Evolutionary conservation across 2,329 filamentous ascomycete genomes (phyloP), one percentile per base, ranked within the genome.

Genomic region (Westerdykella aurantiaca): DNA sequence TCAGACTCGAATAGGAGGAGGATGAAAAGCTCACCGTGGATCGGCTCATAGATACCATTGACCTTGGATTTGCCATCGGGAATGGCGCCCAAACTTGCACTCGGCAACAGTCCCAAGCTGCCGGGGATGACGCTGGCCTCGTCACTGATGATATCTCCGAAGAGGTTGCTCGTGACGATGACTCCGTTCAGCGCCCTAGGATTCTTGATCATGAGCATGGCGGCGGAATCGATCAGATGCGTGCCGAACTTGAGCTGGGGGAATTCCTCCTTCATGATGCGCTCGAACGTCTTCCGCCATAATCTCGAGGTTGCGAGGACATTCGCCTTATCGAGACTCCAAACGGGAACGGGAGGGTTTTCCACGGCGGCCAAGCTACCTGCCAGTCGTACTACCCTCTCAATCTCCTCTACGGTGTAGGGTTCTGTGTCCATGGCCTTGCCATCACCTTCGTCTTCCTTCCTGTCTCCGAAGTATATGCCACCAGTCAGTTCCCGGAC

Each of bases 161-260:
- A 95, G 56, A 97, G 67, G 70, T 97, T 98, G 75, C 85, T 90
- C 11, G 90, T 95, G 51, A 97, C 83, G 38, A 97, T 80, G 31
- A 97, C 82, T 42, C 91, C 93, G 67, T 96, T 97, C 42, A 97
- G 76, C 17, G 82, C 80, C 10, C 83, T 77, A 9, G 91, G 91
- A 71, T 90, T 91, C 83, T 95, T 96, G 63, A 97, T 80, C 85
- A 97, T 88, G 57, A 96, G 75, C 90, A 97, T 96, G 53, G 91
- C 91, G n/a, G 91, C 91, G 44, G 82, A 88, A 72, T 97, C 91
- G 64, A 97, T 95, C 40, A 97, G 79, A 67, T 97, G 90, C 68
- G 95, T 91, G 53, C 83, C 81, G 35, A 94, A 72, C 73, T 86
- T 80, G 37, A 96, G 71, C 66, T 91, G 81, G 2, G 91, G 89